Evolutionary conservation across 495 filamentous ascomycete species (phyloP).

Genomic region (Penicillium lagena): DNA sequence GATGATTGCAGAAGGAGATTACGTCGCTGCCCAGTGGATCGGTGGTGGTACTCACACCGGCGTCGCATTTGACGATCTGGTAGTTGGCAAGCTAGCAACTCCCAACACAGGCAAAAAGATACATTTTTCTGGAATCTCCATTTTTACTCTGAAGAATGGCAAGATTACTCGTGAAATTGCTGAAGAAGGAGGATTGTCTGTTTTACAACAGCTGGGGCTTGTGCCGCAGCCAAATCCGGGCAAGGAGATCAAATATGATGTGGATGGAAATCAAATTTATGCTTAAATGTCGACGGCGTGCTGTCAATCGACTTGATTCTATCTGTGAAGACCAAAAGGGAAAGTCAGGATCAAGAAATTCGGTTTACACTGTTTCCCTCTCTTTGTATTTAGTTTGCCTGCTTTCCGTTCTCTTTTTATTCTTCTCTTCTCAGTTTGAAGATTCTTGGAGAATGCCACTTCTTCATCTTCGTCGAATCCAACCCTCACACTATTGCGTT

Average conservation of each 20-base stretch:
- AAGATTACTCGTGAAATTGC: slow-evolving; percentile 7
- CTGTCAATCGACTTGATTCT: too few species aligned
- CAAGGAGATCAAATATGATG: neutral
- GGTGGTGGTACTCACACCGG: slow-evolving; percentile 8
- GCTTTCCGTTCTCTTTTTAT: too few species aligned
- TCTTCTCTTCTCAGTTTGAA: too few species aligned
- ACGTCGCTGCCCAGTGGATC: slow-evolving; percentile 6
- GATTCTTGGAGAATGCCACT: too few species aligned
- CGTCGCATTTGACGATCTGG: slow-evolving; percentile 2
- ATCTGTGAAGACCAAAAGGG: too few species aligned
- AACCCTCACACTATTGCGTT: too few species aligned
- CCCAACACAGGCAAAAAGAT: slow-evolving; percentile 6
- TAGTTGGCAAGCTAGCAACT: neutral
- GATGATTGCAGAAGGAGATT: slow-evolving; percentile 8
- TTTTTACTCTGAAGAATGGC: slow-evolving; percentile 5
- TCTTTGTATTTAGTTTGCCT: too few species aligned
- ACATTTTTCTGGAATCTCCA: slow-evolving; percentile 6
- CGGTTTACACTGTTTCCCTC: too few species aligned
- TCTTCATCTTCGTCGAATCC: too few species aligned
- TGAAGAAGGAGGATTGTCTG: slow-evolving; percentile 3
- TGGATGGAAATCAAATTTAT: slow-evolving; percentile 1
- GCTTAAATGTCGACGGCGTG: too few species aligned
- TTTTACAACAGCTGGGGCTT: slow-evolving; percentile 7
- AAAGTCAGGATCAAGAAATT: too few species aligned
- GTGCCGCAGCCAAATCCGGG: neutral